A percentile compares a stretch with the other conserved stretches of the same genome.
Evolutionary conservation across 768 basidiomycete species (phyloP).

Genomic region (Paxillus ammoniavirescens): DNA sequence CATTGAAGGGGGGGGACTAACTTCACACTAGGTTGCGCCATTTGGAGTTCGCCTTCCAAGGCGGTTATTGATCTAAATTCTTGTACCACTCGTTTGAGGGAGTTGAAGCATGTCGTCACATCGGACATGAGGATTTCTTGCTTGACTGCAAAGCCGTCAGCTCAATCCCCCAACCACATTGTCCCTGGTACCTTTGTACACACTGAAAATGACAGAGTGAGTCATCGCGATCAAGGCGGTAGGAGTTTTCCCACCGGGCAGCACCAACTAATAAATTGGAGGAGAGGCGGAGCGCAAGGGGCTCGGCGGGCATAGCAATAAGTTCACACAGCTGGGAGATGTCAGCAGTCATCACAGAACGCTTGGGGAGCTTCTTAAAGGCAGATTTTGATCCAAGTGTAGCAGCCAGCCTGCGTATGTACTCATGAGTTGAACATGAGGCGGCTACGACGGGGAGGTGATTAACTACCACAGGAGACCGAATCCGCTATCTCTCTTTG

Average conservation of each 20-base stretch:
- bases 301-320: constrained; percentile 81
- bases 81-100: constrained; percentile 76
- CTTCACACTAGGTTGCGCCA: constrained; percentile 67
- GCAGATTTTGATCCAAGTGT: constrained; percentile 87
- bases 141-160: constrained; percentile 52
- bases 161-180: background rate
- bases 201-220: constrained; percentile 26
- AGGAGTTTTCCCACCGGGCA: constrained; percentile 57
- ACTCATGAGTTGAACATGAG: constrained; percentile 5
- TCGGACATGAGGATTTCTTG: constrained; percentile 82
- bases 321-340: constrained; percentile 78
- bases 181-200: constrained; percentile 45
- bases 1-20: constrained; percentile 29
- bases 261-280: constrained; percentile 90
- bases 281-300: constrained; percentile 81
- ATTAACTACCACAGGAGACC: constrained; percentile 74
- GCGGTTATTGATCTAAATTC: constrained; percentile 52
- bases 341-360: constrained; percentile 82
- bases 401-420: constrained; percentile 73
- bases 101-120: constrained; percentile 72
- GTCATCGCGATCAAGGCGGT: background rate
- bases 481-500: constrained; percentile 82
- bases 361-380: constrained; percentile 79
- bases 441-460: background rate
- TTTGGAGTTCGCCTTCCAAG: constrained; percentile 58